phyloP scores from a whole-genome alignment of 352 stramenopile genomes.

The Blastocystis sp. region DNA sequence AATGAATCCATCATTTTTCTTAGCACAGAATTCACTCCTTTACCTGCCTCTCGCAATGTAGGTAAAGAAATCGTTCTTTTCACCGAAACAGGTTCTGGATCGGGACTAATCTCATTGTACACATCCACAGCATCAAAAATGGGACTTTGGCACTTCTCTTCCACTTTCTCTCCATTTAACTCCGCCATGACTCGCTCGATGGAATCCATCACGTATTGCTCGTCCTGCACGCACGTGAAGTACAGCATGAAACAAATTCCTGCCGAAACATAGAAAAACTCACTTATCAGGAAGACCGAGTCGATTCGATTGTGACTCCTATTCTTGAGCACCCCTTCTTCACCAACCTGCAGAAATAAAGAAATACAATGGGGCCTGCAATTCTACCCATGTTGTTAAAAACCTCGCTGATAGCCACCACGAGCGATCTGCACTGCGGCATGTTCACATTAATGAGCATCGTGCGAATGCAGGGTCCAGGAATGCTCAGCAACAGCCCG shows the following conservation, averaged over 20 bases:
- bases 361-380: conserved; percentile 8
- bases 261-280: conserved; percentile 43
- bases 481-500: conserved; percentile 33
- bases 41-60: not conserved
- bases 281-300: not conserved
- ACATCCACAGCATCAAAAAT: not conserved
- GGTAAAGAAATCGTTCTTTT: not conserved
- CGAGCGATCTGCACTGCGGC: conserved; percentile 21
- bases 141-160: not conserved
- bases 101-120: not conserved
- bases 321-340: not conserved
- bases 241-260: conserved; percentile 24
- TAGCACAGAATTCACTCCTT: not conserved
- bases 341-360: not conserved
- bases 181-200: not conserved
- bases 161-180: not conserved
- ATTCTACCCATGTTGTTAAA: conserved; percentile 45
- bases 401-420: conserved; percentile 32
- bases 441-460: conserved; percentile 36
- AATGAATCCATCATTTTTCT: conserved; percentile 7
- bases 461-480: conserved; percentile 14
- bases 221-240: conserved; percentile 23
- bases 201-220: not conserved
- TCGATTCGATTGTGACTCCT: not conserved
- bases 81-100: not conserved